phyloP scores from a whole-genome alignment of 192 early-diverging fungal genomes.

The Podila epicladia region DNA sequence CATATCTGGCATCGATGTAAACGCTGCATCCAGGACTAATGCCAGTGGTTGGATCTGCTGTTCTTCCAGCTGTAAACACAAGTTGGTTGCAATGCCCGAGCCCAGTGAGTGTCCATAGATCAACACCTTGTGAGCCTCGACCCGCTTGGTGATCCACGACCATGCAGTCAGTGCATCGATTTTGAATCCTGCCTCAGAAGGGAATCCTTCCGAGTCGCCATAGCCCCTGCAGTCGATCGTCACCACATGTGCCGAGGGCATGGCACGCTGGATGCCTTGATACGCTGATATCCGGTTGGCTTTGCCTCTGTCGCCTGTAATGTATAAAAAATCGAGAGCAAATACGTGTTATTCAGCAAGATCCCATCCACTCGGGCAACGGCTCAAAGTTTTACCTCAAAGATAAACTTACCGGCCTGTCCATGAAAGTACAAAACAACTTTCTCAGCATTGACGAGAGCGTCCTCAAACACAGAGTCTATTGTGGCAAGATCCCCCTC shows the following conservation, averaged over 20 bases:
- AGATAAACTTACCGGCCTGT: slow-evolving; percentile 33
- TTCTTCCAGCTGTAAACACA: slow-evolving; percentile 40
- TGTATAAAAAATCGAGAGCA: not conserved
- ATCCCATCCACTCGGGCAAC: too few relatives aligned
- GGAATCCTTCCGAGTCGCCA: slow-evolving; percentile 55
- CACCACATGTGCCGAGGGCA: slow-evolving; percentile 45
- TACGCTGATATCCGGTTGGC: slow-evolving; percentile 42
- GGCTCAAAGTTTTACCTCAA: too few relatives aligned
- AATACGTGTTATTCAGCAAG: not conserved
- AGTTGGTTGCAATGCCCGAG: slow-evolving; percentile 41
- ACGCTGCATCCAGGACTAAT: slow-evolving; percentile 39
- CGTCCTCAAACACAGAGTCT: slow-evolving; percentile 32
- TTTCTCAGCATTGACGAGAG: slow-evolving; percentile 18
- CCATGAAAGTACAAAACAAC: slow-evolving; percentile 51
- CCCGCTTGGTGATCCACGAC: slow-evolving; percentile 37
- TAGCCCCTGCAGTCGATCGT: slow-evolving; percentile 52
- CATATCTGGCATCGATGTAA: slow-evolving; percentile 52
- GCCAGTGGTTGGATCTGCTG: slow-evolving; percentile 32
- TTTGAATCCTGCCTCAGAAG: slow-evolving; percentile 42
- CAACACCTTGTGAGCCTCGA: slow-evolving; percentile 25
- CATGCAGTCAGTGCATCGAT: slow-evolving; percentile 39
- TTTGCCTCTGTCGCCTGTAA: slow-evolving; percentile 44
- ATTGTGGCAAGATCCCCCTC: not conserved
- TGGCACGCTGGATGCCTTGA: slow-evolving; percentile 41
- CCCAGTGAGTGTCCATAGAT: slow-evolving; percentile 55